Conservation (phyloP, 768 basidiomycete genomes). For the Inosperma sp. region DNA sequence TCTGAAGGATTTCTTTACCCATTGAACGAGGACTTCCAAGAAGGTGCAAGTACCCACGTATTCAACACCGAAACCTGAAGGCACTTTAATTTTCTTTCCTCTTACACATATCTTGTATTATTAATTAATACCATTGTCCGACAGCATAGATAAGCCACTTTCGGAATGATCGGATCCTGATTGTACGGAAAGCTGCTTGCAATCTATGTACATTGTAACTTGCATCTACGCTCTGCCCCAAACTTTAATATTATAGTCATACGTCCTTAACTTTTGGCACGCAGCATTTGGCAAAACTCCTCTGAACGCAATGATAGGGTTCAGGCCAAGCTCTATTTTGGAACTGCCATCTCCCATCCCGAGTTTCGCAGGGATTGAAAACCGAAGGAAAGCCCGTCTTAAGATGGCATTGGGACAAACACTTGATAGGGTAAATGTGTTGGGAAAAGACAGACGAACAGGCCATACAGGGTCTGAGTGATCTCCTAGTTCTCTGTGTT, state of each 20-base stretch:
- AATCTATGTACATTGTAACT: too few species aligned
- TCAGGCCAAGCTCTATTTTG: conserved; percentile 6
- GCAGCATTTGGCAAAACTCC: too few species aligned
- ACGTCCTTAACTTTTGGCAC: too few species aligned
- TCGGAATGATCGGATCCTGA: too few species aligned
- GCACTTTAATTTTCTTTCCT: too few species aligned
- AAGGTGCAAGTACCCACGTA: not conserved
- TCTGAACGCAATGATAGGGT: conserved; percentile 4
- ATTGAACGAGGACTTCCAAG: conserved; percentile 12
- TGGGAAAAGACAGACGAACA: conserved; percentile 48
- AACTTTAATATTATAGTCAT: too few species aligned
- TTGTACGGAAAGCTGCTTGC: too few species aligned
- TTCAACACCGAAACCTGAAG: too few species aligned
- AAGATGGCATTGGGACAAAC: conserved; percentile 24
- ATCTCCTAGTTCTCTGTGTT: not conserved
- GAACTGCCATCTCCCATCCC: conserved; percentile 15
- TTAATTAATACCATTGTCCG: too few species aligned
- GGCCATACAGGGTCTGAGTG: conserved; percentile 63
- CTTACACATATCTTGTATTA: too few species aligned
- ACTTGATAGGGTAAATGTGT: conserved; percentile 66
- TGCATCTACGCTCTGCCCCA: too few species aligned
- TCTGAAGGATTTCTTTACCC: conserved; percentile 35
- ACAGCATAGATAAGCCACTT: too few species aligned
- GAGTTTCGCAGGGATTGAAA: conserved; percentile 22
- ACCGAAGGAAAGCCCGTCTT: conserved; percentile 24